phyloP scores from a whole-genome alignment of 1,284 basidiomycete species.

The Moniliella sp. region DNA sequence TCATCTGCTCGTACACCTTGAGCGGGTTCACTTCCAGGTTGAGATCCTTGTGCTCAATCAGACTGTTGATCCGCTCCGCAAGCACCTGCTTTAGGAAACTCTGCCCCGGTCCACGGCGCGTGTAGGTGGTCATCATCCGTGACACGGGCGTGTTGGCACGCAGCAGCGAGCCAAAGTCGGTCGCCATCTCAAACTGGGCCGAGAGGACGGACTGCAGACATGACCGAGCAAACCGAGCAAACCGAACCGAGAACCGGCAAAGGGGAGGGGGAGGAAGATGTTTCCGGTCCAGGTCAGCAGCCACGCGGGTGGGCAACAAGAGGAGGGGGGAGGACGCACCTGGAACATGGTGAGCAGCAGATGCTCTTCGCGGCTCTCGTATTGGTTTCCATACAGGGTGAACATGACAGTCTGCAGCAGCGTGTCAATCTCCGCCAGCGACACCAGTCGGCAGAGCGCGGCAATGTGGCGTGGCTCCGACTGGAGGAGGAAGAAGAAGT shows the following conservation, averaged over 20 bases:
- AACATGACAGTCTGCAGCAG: conserved; percentile 99
- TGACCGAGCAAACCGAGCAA: conserved; percentile 8
- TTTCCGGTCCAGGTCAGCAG: conserved; percentile 1
- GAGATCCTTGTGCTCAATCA: conserved; percentile 93
- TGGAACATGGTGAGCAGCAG: conserved; percentile 91
- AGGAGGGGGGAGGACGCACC: conserved; percentile 29
- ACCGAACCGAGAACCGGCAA: not conserved
- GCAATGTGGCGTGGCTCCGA: conserved; percentile 92
- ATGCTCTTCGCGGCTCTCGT: conserved; percentile 94
- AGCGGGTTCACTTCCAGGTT: conserved; percentile 96
- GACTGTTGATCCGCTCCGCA: conserved; percentile 84
- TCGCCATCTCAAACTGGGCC: conserved; percentile 91
- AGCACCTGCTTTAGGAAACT: conserved; percentile 88
- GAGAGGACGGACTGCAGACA: conserved; percentile 64
- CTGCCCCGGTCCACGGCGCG: conserved; percentile 85
- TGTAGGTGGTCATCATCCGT: conserved; percentile 99
- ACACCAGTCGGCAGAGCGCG: conserved; percentile 84
- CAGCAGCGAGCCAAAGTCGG: conserved; percentile 85
- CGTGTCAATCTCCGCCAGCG: conserved; percentile 84
- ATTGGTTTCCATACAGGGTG: conserved; percentile 96
- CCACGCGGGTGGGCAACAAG: not conserved
- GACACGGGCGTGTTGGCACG: conserved; percentile 96
- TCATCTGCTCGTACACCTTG: conserved; percentile 96
- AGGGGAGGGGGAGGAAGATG: not conserved
- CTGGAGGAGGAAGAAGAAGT: conserved; percentile 92